Conservation (phyloP, 2,329 filamentous ascomycete species). For the Paecilomyces dactylethromorphus region DNA sequence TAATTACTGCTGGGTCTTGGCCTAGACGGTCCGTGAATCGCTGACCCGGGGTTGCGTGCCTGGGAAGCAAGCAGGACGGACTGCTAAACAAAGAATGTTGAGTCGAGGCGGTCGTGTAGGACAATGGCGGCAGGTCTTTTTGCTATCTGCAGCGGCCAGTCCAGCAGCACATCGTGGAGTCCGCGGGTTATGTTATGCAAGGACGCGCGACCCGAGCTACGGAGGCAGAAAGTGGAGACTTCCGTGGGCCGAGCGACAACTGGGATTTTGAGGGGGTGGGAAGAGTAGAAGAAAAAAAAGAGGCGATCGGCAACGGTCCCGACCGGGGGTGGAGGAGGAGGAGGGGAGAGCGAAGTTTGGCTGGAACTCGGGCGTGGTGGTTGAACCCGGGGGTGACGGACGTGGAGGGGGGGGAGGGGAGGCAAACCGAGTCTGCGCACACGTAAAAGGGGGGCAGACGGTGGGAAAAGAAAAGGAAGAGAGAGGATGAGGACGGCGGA, state of each 20-base stretch:
- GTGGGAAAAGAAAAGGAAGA: slow-evolving; percentile 4
- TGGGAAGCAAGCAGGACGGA: background rate
- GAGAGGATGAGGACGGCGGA: slow-evolving; percentile 1
- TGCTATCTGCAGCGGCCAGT: background rate
- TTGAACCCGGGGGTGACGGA: no score
- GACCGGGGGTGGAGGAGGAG: background rate
- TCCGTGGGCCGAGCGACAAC: slow-evolving; percentile 1
- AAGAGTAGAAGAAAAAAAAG: background rate
- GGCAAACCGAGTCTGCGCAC: slow-evolving; percentile 13
- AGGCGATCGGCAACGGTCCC: background rate
- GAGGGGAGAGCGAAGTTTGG: background rate
- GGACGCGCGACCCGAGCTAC: background rate
- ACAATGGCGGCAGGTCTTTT: background rate
- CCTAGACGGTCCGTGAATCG: background rate
- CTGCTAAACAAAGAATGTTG: background rate
- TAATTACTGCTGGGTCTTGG: background rate
- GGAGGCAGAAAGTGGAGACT: slow-evolving; percentile 1
- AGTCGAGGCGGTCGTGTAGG: no score
- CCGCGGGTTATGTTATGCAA: background rate
- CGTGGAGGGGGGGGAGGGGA: slow-evolving; percentile 6
- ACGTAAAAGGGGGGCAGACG: slow-evolving; percentile 5
- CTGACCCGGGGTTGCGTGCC: background rate
- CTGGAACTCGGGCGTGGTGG: no score
- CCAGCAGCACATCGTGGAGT: background rate
- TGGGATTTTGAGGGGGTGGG: slow-evolving; percentile 1